phyloP scores from a whole-genome alignment of 371 early-diverging fungal genomes.

The Mucor lusitanicus region DNA sequence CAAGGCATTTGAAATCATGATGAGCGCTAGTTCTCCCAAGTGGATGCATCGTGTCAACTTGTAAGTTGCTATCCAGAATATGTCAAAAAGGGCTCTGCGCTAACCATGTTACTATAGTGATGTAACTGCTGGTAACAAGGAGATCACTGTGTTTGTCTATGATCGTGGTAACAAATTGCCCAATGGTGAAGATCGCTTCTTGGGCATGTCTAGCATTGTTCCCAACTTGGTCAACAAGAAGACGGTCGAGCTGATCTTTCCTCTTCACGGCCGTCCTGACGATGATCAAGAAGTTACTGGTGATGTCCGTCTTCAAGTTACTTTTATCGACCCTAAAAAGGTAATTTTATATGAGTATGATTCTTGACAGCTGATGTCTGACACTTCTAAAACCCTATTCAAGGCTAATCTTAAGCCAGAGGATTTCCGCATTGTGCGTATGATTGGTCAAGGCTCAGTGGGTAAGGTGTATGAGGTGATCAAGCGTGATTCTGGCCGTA shows the following conservation, averaged over 20 bases:
- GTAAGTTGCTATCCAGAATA: constrained; percentile 40
- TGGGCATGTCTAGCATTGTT: constrained; percentile 65
- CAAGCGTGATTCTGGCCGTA: constrained; percentile 43
- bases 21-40: constrained; percentile 52
- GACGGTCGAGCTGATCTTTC: constrained; percentile 69
- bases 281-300: constrained; percentile 56
- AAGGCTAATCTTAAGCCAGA: constrained; percentile 30
- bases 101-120: constrained; percentile 43
- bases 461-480: constrained; percentile 66
- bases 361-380: neutral
- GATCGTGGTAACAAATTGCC: constrained; percentile 53
- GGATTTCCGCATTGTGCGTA: constrained; percentile 74
- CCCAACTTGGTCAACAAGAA: constrained; percentile 60
- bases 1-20: constrained; percentile 37
- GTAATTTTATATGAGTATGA: neutral
- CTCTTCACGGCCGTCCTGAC: constrained; percentile 44
- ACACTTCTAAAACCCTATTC: neutral
- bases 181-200: constrained; percentile 55
- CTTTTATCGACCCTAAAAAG: constrained; percentile 38
- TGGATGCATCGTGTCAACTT: constrained; percentile 74
- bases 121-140: constrained; percentile 62
- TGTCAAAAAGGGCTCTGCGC: neutral
- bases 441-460: constrained; percentile 70
- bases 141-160: constrained; percentile 65
- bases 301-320: constrained; percentile 67